These are phyloP conservation scores for Hypholoma fasciculare DNA, from an alignment of 768 basidiomycete genomes.

Conservation along the genomic window DNA sequence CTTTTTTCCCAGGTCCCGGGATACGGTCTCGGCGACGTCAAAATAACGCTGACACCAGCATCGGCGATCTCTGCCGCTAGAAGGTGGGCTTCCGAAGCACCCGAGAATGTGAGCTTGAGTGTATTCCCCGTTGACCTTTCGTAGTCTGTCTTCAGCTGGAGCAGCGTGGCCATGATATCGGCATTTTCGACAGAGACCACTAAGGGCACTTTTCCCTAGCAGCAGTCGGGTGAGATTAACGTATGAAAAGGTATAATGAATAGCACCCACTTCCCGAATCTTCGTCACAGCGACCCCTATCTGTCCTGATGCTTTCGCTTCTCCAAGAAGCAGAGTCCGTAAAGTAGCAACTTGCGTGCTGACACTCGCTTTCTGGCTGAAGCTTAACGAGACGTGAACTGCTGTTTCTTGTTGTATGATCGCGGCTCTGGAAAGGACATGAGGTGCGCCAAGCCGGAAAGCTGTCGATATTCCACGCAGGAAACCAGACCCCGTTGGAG, in stretches of 20 bases:
- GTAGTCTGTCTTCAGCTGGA: constrained; percentile 58
- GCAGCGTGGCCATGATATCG: constrained; percentile 72
- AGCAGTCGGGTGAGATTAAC: constrained; percentile 12
- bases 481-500: constrained; percentile 57
- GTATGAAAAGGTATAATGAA: neutral
- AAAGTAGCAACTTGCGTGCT: constrained; percentile 66
- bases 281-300: constrained; percentile 33
- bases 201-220: constrained; percentile 58
- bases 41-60: constrained; percentile 70
- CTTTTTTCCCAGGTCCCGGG: constrained; percentile 65
- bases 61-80: constrained; percentile 62
- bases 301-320: constrained; percentile 2
- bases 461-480: constrained; percentile 62
- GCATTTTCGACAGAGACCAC: constrained; percentile 70
- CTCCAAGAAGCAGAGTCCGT: constrained; percentile 41
- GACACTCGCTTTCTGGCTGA: constrained; percentile 41
- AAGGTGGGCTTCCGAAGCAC: constrained; percentile 62
- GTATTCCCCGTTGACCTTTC: constrained; percentile 33
- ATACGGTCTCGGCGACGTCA: constrained; percentile 62
- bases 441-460: constrained; percentile 57
- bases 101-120: constrained; percentile 49
- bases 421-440: constrained; percentile 61
- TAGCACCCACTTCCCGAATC: constrained; percentile 32
- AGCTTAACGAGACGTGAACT: constrained; percentile 55
- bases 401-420: constrained; percentile 67